These are phyloP conservation scores for Lentinula guzmanii DNA, from an alignment of 768 basidiomycete species.

Conservation along the genomic window DNA sequence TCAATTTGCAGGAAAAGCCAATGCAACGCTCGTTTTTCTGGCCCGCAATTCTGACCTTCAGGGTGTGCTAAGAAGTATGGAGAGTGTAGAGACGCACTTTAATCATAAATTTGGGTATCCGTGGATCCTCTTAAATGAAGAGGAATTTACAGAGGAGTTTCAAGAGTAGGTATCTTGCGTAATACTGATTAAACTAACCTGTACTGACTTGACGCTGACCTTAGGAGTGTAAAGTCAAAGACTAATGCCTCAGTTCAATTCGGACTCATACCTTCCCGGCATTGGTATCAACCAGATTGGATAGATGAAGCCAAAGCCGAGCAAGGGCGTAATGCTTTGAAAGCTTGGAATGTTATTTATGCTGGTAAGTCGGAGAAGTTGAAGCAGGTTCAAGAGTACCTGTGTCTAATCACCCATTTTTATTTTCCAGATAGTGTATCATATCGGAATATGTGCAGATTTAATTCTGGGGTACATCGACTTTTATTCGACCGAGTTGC, in stretches of 20 bases:
- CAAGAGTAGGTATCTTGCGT: constrained; percentile 24
- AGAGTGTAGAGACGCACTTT: constrained; percentile 52
- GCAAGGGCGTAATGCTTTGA: constrained; percentile 47
- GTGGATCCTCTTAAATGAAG: constrained; percentile 62
- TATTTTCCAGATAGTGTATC: constrained; percentile 30
- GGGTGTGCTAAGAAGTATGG: constrained; percentile 41
- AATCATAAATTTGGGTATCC: constrained; percentile 55
- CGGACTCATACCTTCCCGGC: constrained; percentile 47
- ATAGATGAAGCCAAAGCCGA: constrained; percentile 61
- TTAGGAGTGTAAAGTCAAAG: constrained; percentile 22
- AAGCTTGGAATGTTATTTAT: constrained; percentile 36
- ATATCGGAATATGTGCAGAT: constrained; percentile 80
- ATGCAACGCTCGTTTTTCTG: constrained; percentile 56
- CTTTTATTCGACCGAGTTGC: constrained; percentile 11
- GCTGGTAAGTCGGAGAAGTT: constrained; percentile 14
- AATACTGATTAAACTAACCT: not conserved
- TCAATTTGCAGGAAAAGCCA: constrained; percentile 26
- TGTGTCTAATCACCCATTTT: not conserved
- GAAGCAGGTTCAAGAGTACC: not conserved
- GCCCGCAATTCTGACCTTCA: constrained; percentile 42
- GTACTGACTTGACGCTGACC: not conserved
- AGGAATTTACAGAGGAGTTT: constrained; percentile 49
- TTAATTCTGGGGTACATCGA: constrained; percentile 55
- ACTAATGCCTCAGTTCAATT: constrained; percentile 29
- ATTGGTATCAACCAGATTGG: constrained; percentile 69